A percentile compares a stretch with the other conserved stretches of the same genome.
Conservation (phyloP, 139 green algal genomes). For the Haematococcus lacustris region DNA sequence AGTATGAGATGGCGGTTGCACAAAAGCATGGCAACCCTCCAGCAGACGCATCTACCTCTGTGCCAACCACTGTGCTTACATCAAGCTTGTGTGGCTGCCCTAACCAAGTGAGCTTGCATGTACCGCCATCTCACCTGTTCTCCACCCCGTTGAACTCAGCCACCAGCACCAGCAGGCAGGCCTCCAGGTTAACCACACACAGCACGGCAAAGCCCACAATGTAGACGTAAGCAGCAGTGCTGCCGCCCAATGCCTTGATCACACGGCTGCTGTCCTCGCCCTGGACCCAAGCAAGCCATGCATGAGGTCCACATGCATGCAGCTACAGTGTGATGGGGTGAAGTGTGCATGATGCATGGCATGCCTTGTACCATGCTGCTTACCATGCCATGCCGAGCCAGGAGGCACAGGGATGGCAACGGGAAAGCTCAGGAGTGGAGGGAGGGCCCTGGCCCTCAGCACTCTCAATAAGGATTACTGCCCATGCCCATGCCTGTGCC, state of each 20-base stretch:
- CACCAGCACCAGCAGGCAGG: slow-evolving; percentile 14
- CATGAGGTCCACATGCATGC: too few species aligned
- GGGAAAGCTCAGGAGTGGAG: too few species aligned
- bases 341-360: too few species aligned
- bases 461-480: too few species aligned
- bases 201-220: neutral
- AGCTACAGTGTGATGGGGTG: too few species aligned
- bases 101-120: neutral
- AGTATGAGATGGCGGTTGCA: neutral
- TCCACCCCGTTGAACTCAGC: slow-evolving; percentile 3
- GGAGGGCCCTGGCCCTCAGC: too few species aligned
- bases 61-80: neutral
- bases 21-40: neutral
- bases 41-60: neutral
- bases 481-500: too few species aligned
- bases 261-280: neutral
- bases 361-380: too few species aligned
- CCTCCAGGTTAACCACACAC: slow-evolving; percentile 5
- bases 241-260: neutral
- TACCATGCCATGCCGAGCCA: too few species aligned
- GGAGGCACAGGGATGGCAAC: too few species aligned
- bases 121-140: slow-evolving; percentile 3
- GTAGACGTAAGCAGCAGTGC: neutral
- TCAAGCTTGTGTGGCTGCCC: neutral
- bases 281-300: neutral